Base-by-base conservation (phyloP, 1,284 basidiomycete genomes). In the Trichosporon sp. region DNA sequence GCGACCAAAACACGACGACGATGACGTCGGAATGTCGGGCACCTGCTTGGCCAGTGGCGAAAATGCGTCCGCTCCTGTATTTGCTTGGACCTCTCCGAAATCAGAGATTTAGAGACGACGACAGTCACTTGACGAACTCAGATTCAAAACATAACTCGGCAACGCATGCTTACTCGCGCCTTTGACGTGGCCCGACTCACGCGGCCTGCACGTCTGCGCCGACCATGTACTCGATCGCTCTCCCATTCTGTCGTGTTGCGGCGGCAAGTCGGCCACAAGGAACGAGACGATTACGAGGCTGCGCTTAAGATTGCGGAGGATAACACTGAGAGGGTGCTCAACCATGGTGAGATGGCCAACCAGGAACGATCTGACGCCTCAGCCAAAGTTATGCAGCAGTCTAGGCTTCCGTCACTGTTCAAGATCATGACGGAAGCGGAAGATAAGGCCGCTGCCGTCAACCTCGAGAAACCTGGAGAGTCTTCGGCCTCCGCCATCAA, bases 391-490 rank as follows among this genome's bases (percentile, higher is more conserved):
- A 67, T 66, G 65, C 51, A 68, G 23, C 56, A 53, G 27, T 65
- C 69, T 0, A 66, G 63, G 32, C 67, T 77, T 12, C 75, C 76
- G 1, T 72, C 70, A 23, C 58, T 77, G 42, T 63, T 68, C 65
- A 71, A 73, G 58, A 65, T 63, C 35, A 70, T 70, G 65, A 62
- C 71, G 0, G 69, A 62, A 42, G 38, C 38, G 13, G 65, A 32
- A 13, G 42, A 13, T 2, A 34, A n/a, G 11, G 31, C 18, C 23
- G 21, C 62, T 51, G 3, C 56, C 12, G 8, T 6, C 44, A n/a
- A 32, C 15, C 56, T 9, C n/a, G 56, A 60, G 27, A 60, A 60
- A n/a, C 56, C 31, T 0, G 62, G 35, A 5, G 51, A 32, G 34
- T n/a, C n/a, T 3, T 31, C 29, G 32, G 23, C 18, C 7, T 60